Base-by-base conservation (phyloP, 176 grass and related monocot genomes). In the Neostapfia colusana region DNA sequence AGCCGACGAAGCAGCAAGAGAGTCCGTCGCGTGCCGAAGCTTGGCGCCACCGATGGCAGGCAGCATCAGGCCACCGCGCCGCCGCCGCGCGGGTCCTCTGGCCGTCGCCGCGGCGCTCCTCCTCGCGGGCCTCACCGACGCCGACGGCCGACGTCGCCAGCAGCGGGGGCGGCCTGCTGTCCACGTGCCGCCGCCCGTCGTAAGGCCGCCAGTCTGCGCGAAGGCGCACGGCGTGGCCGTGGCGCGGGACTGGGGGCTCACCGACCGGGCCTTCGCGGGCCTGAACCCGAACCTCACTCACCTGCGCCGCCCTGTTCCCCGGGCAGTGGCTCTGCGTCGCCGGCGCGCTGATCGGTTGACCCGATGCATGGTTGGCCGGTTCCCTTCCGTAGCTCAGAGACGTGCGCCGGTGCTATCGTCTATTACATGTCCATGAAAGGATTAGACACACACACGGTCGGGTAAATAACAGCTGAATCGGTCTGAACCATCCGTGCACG, bases 251-350 rank as follows among this genome's bases (percentile, higher is more conserved):
- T 6, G 4, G 15, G 2, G 68, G 58, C 2, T 65, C 6, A 1
- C 15, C 10, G n/a, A n/a, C 69, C 0, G 8, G 12, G 0, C 0
- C 14, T 73, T 73, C 44, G 7, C 12, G 43, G 1, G 5, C 5
- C 55, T 72, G 28, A 81, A 81, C 67, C 28, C 2, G 40, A 37
- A 72, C 43, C 4, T 81, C 31, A n/a, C 4, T 81, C 31, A n/a
- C 21, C 21, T 73, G 79, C 35, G 13, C 27, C 40, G 1, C 1
- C 1, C 34, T 81, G 27, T 63, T 50, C 69, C 44, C 4, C 10
- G 58, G 69, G 0, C 65, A 53, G 46, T 38, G 44, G 35, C 43
- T 55, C 59, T 73, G 59, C 35, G 4, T 73, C 34, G 5, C n/a
- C 6, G 45, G 45, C 69, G 1, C 10, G 1, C 1, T 10, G 1